phyloP scores from a whole-genome alignment of 1,284 basidiomycete species.

The Porodaedalea pini region DNA sequence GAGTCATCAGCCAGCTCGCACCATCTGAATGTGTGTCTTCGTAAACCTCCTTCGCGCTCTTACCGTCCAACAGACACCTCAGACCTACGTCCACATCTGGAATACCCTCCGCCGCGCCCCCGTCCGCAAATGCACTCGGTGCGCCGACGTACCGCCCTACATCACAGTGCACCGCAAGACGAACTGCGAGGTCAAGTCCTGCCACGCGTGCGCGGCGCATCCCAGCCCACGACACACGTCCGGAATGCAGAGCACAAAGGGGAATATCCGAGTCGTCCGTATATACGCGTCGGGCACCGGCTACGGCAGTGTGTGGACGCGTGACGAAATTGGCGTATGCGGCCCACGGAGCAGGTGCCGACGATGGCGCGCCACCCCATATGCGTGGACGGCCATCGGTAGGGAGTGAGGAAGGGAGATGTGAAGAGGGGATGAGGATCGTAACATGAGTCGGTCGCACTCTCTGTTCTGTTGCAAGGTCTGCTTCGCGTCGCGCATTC shows the following conservation, averaged over 20 bases:
- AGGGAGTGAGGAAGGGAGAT: conserved; percentile 51
- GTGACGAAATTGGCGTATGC: not conserved
- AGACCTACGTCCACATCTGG: conserved; percentile 24
- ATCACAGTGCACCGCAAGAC: conserved; percentile 43
- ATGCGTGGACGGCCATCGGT: conserved; percentile 41
- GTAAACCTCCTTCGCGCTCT: conserved; percentile 36
- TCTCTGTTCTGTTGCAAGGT: conserved; percentile 27
- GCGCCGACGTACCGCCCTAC: conserved; percentile 44
- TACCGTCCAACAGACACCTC: conserved; percentile 26
- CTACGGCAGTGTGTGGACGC: conserved; percentile 22
- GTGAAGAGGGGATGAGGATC: conserved; percentile 55
- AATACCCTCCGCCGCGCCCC: conserved; percentile 22
- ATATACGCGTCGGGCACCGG: conserved; percentile 49
- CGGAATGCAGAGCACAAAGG: conserved; percentile 70
- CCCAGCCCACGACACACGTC: conserved; percentile 58
- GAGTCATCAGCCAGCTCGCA: conserved; percentile 44
- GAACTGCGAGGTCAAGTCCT: conserved; percentile 53
- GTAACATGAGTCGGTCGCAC: conserved; percentile 55
- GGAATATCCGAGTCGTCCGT: conserved; percentile 75
- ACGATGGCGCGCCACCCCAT: conserved; percentile 61
- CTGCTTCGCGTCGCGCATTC: conserved; percentile 28
- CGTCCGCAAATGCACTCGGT: conserved; percentile 22
- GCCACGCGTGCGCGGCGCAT: conserved; percentile 46
- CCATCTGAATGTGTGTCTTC: conserved; percentile 47
- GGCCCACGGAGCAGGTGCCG: conserved; percentile 12